Conservation (phyloP, 2,329 filamentous ascomycete species). For the Ascosphaera aggregata region DNA sequence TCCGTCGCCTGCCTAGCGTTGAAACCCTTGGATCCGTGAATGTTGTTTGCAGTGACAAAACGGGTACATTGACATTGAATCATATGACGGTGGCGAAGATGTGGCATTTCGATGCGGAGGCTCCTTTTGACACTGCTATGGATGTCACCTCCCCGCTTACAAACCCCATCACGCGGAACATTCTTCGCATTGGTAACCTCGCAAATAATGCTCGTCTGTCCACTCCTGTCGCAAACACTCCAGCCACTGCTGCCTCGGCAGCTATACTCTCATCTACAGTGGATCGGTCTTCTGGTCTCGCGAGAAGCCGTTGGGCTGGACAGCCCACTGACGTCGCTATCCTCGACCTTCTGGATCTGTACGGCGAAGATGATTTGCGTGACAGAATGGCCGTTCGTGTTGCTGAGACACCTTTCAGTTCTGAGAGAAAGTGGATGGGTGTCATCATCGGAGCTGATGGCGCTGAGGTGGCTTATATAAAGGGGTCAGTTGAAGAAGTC, state of each 20-base stretch:
- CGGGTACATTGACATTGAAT: slow-evolving; percentile 85
- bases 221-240: slow-evolving; percentile 43
- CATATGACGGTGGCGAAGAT: slow-evolving; percentile 96
- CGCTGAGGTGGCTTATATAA: slow-evolving; percentile 76
- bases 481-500: slow-evolving; percentile 77
- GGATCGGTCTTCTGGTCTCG: slow-evolving; percentile 32
- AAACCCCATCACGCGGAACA: slow-evolving; percentile 51
- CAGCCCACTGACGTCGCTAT: slow-evolving; percentile 97
- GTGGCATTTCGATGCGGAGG: slow-evolving; percentile 63
- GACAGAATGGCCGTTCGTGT: slow-evolving; percentile 63
- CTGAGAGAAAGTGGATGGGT: slow-evolving; percentile 98
- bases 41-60: slow-evolving; percentile 98
- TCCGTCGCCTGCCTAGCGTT: slow-evolving; percentile 85
- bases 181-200: slow-evolving; percentile 82
- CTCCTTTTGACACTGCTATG: slow-evolving; percentile 32
- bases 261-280: slow-evolving; percentile 73
- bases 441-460: slow-evolving; percentile 50
- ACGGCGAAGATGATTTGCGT: slow-evolving; percentile 77
- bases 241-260: slow-evolving; percentile 45
- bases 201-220: slow-evolving; percentile 82
- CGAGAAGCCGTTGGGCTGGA: slow-evolving; percentile 78
- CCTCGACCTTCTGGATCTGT: slow-evolving; percentile 73
- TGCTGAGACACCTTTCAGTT: slow-evolving; percentile 84
- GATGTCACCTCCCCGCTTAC: slow-evolving; percentile 31
- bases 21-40: slow-evolving; percentile 97